A percentile compares a stretch with the other conserved stretches of the same genome.
Evolutionary conservation across 352 stramenopile genomes (phyloP).

Genomic region (Phytopythium delawarense): DNA sequence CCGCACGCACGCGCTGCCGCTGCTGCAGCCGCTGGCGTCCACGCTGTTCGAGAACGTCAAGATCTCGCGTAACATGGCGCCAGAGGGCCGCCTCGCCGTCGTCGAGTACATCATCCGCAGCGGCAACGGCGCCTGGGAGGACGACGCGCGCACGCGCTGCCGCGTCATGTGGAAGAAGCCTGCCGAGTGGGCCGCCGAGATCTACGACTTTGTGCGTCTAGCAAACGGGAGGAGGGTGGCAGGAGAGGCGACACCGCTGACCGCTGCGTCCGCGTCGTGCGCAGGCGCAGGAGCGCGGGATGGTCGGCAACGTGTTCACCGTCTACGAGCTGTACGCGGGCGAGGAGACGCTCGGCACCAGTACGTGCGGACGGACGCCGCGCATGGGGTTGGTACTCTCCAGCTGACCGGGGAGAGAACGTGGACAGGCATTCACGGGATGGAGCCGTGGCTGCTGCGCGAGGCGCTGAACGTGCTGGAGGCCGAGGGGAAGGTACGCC

Average conservation of each 20-base stretch:
- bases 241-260: no score
- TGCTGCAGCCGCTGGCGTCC: constrained; percentile 67
- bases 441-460: constrained; percentile 81
- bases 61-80: constrained; percentile 78
- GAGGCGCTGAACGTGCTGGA: constrained; percentile 75
- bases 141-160: constrained; percentile 73
- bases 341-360: constrained; percentile 74
- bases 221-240: no score
- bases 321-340: constrained; percentile 84
- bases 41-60: constrained; percentile 81
- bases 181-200: constrained; percentile 70
- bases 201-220: constrained; percentile 77
- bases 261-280: neutral
- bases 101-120: constrained; percentile 76
- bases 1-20: constrained; percentile 56
- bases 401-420: neutral
- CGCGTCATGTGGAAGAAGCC: constrained; percentile 87
- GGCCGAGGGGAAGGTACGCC: constrained; percentile 58
- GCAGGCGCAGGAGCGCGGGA: constrained; percentile 62
- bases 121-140: constrained; percentile 75
- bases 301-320: constrained; percentile 82
- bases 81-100: constrained; percentile 58
- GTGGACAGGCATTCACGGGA: constrained; percentile 60
- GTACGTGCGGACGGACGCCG: constrained; percentile 24
- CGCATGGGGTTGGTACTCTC: no score